Conservation (phyloP, 140 eudicot genomes). For the Anethum foeniculum region DNA sequence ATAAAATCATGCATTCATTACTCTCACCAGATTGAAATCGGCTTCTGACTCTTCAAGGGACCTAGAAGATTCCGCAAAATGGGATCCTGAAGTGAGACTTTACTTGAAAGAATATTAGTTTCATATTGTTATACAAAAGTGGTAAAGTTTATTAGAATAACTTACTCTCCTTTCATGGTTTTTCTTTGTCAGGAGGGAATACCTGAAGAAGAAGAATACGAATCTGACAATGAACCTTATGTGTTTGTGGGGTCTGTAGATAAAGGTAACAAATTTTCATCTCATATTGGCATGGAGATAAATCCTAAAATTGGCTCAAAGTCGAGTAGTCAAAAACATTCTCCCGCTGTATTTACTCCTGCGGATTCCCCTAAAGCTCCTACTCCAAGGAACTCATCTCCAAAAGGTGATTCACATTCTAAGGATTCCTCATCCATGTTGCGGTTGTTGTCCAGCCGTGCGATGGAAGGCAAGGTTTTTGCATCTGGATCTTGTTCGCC, state of each 20-base stretch:
- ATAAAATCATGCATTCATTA: conserved; percentile 1
- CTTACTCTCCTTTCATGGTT: conserved; percentile 13
- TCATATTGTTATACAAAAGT: conserved; percentile 7
- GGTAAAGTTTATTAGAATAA: background rate
- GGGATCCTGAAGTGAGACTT: conserved; percentile 49
- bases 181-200: conserved; percentile 44
- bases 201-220: conserved; percentile 34
- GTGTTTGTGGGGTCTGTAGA: conserved; percentile 13
- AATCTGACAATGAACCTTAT: conserved; percentile 31
- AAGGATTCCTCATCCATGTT: conserved; percentile 29
- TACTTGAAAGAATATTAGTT: background rate
- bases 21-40: conserved; percentile 36
- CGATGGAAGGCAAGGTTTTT: conserved; percentile 22
- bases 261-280: conserved; percentile 10
- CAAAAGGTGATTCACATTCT: conserved; percentile 27
- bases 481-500: conserved; percentile 14
- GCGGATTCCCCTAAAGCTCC: conserved; percentile 28
- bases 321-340: conserved; percentile 18
- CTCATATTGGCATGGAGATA: conserved; percentile 16
- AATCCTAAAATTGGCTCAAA: conserved; percentile 13
- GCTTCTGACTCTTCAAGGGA: conserved; percentile 28
- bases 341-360: conserved; percentile 35
- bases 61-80: conserved; percentile 38
- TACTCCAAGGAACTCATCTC: conserved; percentile 38
- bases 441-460: conserved; percentile 36